Conservation (phyloP, 2,329 filamentous ascomycete genomes). For the Metarhizium sp. region DNA sequence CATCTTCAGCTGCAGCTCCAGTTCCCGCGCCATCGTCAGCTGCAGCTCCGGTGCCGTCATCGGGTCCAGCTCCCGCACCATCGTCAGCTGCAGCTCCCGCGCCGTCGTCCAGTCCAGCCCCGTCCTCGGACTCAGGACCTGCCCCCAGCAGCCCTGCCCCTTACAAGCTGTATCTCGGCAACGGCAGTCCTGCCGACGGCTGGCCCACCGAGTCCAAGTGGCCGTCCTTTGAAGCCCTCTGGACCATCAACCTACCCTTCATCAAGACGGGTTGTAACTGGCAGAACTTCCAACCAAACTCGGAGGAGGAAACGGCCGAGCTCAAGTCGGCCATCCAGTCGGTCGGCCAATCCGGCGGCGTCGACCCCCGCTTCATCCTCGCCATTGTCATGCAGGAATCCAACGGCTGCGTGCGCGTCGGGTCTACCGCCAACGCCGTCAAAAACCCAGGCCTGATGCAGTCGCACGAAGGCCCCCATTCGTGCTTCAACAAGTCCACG, state of each 20-base stretch:
- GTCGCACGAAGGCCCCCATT: slow-evolving; percentile 23
- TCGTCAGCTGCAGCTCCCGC: background rate
- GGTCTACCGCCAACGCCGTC: slow-evolving; percentile 29
- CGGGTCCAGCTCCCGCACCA: too few relatives aligned
- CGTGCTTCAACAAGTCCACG: slow-evolving; percentile 25
- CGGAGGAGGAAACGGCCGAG: background rate
- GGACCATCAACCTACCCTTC: slow-evolving; percentile 10
- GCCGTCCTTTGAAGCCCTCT: slow-evolving; percentile 20
- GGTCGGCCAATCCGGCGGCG: slow-evolving; percentile 15
- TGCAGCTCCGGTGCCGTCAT: too few relatives aligned
- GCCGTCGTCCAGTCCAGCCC: too few relatives aligned
- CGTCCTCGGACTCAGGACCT: background rate
- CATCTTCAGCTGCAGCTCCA: too few relatives aligned
- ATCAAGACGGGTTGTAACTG: slow-evolving; percentile 7
- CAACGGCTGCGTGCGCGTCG: slow-evolving; percentile 32
- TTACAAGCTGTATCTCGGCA: slow-evolving; percentile 1
- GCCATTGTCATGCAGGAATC: slow-evolving; percentile 34
- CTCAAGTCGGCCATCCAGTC: slow-evolving; percentile 23
- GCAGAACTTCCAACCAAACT: slow-evolving; percentile 10
- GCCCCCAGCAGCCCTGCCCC: background rate
- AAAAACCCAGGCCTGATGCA: slow-evolving; percentile 34
- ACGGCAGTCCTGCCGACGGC: slow-evolving; percentile 8
- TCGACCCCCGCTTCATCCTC: slow-evolving; percentile 33
- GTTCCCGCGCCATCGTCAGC: background rate
- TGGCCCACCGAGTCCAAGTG: slow-evolving; percentile 20